phyloP scores from a whole-genome alignment of 1,284 basidiomycete species.

The Pascua sp. region DNA sequence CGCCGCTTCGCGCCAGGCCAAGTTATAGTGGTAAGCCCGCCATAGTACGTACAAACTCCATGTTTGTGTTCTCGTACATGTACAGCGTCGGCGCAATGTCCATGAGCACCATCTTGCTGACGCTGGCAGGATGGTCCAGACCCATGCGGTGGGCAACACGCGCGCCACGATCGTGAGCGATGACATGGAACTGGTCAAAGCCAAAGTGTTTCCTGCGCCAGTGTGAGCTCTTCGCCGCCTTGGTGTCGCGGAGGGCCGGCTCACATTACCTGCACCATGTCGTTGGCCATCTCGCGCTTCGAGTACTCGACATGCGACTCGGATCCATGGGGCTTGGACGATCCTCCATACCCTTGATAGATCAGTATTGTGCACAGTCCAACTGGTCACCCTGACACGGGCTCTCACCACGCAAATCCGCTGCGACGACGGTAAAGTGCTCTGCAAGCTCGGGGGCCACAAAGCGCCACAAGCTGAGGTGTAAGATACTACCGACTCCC shows the following conservation, averaged over 20 bases:
- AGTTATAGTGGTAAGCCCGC: no score
- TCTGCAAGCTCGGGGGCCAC: constrained; percentile 37
- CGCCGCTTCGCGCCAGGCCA: no score
- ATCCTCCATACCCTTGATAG: constrained; percentile 30
- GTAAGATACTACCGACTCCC: no score
- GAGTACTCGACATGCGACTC: constrained; percentile 41
- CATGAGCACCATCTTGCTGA: constrained; percentile 43
- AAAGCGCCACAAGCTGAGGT: constrained; percentile 37
- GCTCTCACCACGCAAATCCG: constrained; percentile 37
- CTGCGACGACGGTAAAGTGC: constrained; percentile 40
- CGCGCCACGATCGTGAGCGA: constrained; percentile 50
- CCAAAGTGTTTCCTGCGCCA: constrained; percentile 19
- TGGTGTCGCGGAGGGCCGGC: background rate
- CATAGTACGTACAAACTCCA: constrained; percentile 32
- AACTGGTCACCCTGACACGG: no score
- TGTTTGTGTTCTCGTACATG: constrained; percentile 45
- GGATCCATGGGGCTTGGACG: constrained; percentile 30
- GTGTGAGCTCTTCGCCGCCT: no score
- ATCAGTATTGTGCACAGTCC: no score
- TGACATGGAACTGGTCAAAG: constrained; percentile 32
- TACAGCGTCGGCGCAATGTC: constrained; percentile 45
- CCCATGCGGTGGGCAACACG: constrained; percentile 48
- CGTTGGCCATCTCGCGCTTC: constrained; percentile 48
- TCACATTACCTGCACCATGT: constrained; percentile 46
- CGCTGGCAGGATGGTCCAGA: constrained; percentile 39